Evolutionary conservation across 139 green algal genomes (phyloP).

Genomic region (Astrephomene gubernaculifera): DNA sequence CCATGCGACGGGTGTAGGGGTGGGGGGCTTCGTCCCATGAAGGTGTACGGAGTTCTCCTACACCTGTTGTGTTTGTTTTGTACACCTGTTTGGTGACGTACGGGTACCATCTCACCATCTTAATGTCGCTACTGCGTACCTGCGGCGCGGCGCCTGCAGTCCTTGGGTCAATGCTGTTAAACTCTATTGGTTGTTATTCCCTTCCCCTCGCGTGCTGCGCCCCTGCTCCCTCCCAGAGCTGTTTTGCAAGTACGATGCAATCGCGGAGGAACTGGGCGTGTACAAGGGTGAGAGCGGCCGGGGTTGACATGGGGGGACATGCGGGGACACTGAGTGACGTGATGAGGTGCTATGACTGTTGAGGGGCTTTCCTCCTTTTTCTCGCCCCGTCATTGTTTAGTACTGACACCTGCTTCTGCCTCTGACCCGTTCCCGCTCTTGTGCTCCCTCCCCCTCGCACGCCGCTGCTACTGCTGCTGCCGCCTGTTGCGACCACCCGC

Average conservation of each 20-base stretch:
- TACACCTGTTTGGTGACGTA: not conserved
- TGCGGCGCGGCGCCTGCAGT: not conserved
- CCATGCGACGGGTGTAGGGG: not conserved
- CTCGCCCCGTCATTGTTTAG: not conserved
- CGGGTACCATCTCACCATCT: not conserved
- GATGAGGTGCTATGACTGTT: not conserved
- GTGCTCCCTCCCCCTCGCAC: not conserved
- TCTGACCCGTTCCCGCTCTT: not conserved
- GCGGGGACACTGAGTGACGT: not conserved
- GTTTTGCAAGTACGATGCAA: constrained; percentile 54
- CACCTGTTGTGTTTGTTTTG: not conserved
- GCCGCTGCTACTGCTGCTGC: not conserved
- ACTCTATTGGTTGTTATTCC: not conserved
- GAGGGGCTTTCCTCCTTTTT: not conserved
- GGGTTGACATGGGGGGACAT: not conserved
- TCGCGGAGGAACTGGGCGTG: constrained; percentile 28
- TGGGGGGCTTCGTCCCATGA: not conserved
- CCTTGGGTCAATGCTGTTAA: no score
- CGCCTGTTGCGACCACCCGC: not conserved
- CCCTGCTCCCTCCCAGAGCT: constrained; percentile 46
- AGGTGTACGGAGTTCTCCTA: not conserved
- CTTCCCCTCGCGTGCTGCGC: not conserved
- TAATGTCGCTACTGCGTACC: not conserved
- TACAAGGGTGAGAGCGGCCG: constrained; percentile 23
- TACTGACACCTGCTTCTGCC: not conserved